A percentile compares a stretch with the other conserved stretches of the same genome.
phyloP scores from a whole-genome alignment of 2,329 filamentous ascomycete genomes.

The Rutstroemia sp. region DNA sequence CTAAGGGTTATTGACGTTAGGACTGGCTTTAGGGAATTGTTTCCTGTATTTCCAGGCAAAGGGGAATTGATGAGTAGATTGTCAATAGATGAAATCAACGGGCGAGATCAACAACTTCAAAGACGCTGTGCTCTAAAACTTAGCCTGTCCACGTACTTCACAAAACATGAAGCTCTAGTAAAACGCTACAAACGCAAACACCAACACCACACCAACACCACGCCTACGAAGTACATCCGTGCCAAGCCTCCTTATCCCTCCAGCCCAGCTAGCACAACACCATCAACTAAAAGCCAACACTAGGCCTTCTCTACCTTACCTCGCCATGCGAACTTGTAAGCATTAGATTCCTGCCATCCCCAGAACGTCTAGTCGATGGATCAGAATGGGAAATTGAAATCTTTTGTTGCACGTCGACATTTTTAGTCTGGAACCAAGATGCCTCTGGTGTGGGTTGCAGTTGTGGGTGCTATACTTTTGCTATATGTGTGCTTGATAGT shows the following conservation, averaged over 20 bases:
- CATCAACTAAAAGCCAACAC: background rate
- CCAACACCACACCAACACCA: background rate
- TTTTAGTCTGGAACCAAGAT: constrained; percentile 3
- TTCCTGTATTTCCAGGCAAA: too few species aligned
- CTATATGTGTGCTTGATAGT: too few species aligned
- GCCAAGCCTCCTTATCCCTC: background rate
- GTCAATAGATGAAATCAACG: too few species aligned
- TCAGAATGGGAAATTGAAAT: background rate
- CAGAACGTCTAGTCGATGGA: background rate
- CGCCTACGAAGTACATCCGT: background rate
- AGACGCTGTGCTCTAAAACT: too few species aligned
- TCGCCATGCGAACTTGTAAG: background rate
- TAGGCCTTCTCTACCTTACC: background rate
- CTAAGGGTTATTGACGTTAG: too few species aligned
- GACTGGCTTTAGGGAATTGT: too few species aligned
- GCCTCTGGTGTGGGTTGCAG: background rate
- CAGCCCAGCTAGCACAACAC: background rate
- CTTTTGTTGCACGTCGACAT: constrained; percentile 5
- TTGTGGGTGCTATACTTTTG: background rate
- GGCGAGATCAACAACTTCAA: too few species aligned
- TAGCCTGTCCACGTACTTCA: too few species aligned
- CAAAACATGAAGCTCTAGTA: too few species aligned
- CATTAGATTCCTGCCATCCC: background rate
- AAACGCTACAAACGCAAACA: too few species aligned
- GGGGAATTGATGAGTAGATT: too few species aligned